Percentiles rank a stretch among this genome's conserved stretches.
phyloP scores from a whole-genome alignment of 73 alveolate genomes.

The Tetrahymena borealis region DNA sequence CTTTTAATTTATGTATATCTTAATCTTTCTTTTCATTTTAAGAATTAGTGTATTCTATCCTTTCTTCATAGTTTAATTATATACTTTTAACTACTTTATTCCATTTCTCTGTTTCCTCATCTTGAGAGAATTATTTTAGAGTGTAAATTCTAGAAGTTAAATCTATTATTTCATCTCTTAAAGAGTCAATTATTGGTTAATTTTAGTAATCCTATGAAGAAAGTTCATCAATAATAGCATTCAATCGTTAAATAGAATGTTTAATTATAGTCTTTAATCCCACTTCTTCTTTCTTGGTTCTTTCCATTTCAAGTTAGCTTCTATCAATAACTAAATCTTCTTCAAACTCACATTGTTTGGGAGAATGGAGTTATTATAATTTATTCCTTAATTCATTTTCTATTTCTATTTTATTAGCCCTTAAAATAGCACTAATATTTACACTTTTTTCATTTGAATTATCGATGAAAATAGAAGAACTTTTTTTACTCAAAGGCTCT shows the following conservation, averaged over 20 bases:
- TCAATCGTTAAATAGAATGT: neutral
- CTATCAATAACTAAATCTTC: neutral
- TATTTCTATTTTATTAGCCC: neutral
- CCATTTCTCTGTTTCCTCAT: neutral
- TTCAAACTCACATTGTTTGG: neutral
- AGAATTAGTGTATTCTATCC: neutral
- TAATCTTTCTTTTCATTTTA: neutral
- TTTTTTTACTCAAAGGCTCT: neutral
- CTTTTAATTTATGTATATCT: neutral
- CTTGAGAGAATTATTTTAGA: neutral
- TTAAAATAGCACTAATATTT: neutral
- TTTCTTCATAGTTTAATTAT: neutral
- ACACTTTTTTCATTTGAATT: neutral
- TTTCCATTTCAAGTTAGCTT: neutral
- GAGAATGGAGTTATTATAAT: neutral
- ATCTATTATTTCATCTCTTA: neutral
- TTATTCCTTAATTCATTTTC: neutral
- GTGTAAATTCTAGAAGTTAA: neutral
- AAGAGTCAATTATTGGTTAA: neutral
- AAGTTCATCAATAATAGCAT: neutral
- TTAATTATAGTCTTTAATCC: neutral
- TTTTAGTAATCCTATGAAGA: neutral
- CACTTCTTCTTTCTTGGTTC: neutral
- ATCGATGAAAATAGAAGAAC: neutral
- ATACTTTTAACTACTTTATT: neutral